Evolutionary conservation across 1,139 yeast species (phyloP).

Genomic region (Yamadazyma sp.): DNA sequence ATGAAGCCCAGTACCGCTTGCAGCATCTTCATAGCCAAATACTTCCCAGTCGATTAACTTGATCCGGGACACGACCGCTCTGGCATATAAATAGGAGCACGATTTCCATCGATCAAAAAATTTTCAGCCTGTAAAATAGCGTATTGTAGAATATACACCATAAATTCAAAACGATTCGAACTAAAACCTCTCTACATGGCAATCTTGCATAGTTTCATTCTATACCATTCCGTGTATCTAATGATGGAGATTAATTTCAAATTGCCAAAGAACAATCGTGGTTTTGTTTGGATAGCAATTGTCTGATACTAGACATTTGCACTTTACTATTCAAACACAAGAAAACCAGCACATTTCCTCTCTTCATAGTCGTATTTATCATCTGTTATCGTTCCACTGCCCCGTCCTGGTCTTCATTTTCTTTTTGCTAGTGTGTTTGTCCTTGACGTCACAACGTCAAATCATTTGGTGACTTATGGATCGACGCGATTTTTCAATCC

Average conservation of each 20-base stretch:
- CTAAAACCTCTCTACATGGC: constrained; percentile 28
- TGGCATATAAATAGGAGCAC: background rate
- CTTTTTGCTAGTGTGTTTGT: too few species aligned
- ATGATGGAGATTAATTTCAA: constrained; percentile 41
- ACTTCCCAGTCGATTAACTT: too few species aligned
- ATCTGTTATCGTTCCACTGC: too few species aligned
- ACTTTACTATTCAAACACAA: constrained; percentile 6
- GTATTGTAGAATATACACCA: constrained; percentile 2
- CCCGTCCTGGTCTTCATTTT: too few species aligned
- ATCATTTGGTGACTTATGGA: too few species aligned
- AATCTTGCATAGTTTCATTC: constrained; percentile 52
- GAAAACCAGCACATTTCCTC: too few species aligned
- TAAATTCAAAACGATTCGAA: too few species aligned
- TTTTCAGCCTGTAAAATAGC: background rate
- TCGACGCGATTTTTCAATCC: constrained; percentile 1
- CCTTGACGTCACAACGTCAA: too few species aligned
- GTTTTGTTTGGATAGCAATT: constrained; percentile 7
- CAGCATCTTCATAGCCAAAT: background rate
- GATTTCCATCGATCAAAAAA: background rate
- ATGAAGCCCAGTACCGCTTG: constrained; percentile 27
- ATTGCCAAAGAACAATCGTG: constrained; percentile 36
- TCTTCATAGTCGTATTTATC: too few species aligned
- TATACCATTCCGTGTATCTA: constrained; percentile 34
- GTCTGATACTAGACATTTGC: constrained; percentile 2
- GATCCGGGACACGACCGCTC: background rate